Base-by-base conservation (phyloP, 495 filamentous ascomycete species). In the Penicillium pancosmium region DNA sequence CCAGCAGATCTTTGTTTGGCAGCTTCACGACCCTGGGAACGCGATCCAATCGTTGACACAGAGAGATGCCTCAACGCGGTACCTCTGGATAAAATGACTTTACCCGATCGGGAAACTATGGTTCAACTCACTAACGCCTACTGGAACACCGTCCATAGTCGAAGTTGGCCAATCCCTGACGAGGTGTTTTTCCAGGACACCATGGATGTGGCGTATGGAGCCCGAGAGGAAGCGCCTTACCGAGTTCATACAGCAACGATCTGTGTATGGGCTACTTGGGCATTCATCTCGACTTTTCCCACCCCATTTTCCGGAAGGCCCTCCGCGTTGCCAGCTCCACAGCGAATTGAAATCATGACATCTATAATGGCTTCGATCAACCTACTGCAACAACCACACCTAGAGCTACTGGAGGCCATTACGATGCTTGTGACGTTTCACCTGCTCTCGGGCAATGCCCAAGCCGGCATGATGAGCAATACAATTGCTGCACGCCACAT, bases 241-340 rank as follows among this genome's bases (percentile, higher is more conserved):
- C 36, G 40, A 16, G 13, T 34, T 18, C 21, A 55, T 38, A 54
- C 52, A 9, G 52, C 52, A 10, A 54, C 23, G 25, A 54, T 54
- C n/a, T 54, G 52, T 44, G 52, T 54, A 11, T 54, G 52, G 52
- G 35, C 52, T 44, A 54, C 52, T 25, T 54, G 52, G 52, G 52
- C 52, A 7, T 54, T 54, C 27, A 25, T 54, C 38, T 54, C 52
- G n/a, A 43, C 36, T 4, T 54, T 54, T 44, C 52, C 52, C 19
- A 33, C 23, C 3, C 25, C 35, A n/a, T 54, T 48, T 27, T 13
- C 46, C 9, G 46, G 46, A 7, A 48, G 46, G 23, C 46, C 52
- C 9, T 13, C 33, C 8, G 16, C 10, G 13, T 9, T 53, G 11
- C 36, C 36, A 44, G 36, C 51, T 40, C 5, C 16, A 13, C 19